Base-by-base conservation (phyloP, 2,329 filamentous ascomycete genomes). In the Paraphoma chrysanthemicola region DNA sequence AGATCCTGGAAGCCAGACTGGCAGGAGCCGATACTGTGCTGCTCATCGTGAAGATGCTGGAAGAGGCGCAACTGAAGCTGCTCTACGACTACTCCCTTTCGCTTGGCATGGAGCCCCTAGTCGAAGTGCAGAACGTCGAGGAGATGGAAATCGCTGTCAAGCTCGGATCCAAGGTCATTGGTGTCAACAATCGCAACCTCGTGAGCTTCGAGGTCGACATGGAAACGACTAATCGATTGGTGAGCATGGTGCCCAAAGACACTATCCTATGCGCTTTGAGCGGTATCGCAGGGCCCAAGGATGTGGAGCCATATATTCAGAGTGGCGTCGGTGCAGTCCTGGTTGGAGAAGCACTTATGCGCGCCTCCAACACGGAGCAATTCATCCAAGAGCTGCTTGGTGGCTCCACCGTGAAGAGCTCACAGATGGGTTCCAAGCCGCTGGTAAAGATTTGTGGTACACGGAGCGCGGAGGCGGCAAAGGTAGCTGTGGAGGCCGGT, bases 11-110 rank as follows among this genome's bases (percentile, higher is more conserved):
- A 78, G 95, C 93, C 29, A 86, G 96, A 46, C 81, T 99, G 53
- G 93, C 94, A 11, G 95, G 95, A 63, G 95, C 95, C 7, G 94
- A 99, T 77, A 97, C 94, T 0, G 90, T 99, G 16, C 83, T 99
- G 28, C 85, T 99, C 17, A 99, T 99, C 66, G 95, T 99, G 49
- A 99, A 99, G 82, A 99, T 99, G 95, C 86, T 99, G 10, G 90
- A 94, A 57, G 80, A 85, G 28, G 86, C 87, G 29, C 83, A 90
- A 4, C 83, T 99, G 31, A 87, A 88, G 56, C 84, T 86, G 44
- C 82, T 99, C 10, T 99, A 97, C 81, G 84, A 88, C 54, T 99
- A 98, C 80, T 97, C 93, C 1, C 83, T 88, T 43, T 93, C 90
- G 2, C 83, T 99, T 2, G 94, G 93, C 16, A 99, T 99, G 95